These are phyloP conservation scores for Delphinella strobiligena DNA, from an alignment of 2,329 filamentous ascomycete species.

Conservation along the genomic window DNA sequence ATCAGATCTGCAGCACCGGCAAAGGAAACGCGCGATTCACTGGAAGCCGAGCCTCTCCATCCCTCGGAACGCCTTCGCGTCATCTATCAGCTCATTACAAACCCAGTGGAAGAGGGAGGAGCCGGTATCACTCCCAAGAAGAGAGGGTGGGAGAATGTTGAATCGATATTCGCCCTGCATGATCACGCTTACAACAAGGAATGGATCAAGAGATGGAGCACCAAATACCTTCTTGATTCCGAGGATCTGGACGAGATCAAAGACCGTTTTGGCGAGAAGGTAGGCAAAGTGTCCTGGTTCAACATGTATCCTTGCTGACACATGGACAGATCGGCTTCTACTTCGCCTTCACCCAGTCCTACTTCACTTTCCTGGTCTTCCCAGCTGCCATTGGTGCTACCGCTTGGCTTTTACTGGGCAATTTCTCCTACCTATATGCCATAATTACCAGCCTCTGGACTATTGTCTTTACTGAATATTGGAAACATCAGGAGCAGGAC, in stretches of 20 bases:
- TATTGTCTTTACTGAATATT: slow-evolving; percentile 84
- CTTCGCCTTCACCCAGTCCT: slow-evolving; percentile 86
- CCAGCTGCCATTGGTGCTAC: slow-evolving; percentile 66
- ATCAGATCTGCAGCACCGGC: slow-evolving; percentile 67
- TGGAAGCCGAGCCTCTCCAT: slow-evolving; percentile 64
- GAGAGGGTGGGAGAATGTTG: slow-evolving; percentile 37
- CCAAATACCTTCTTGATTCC: slow-evolving; percentile 31
- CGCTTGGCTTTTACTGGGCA: slow-evolving; percentile 70
- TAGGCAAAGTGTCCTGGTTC: slow-evolving; percentile 8
- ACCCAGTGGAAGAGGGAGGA: slow-evolving; percentile 34
- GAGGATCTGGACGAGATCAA: slow-evolving; percentile 40
- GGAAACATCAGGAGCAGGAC: slow-evolving; percentile 87
- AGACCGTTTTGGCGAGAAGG: slow-evolving; percentile 38
- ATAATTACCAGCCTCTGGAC: slow-evolving; percentile 74
- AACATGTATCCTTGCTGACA: slow-evolving; percentile 11
- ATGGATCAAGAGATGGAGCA: slow-evolving; percentile 41
- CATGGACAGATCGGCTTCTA: slow-evolving; percentile 66
- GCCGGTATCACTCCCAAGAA: slow-evolving; percentile 40
- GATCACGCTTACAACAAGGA: slow-evolving; percentile 40
- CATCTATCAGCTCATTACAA: slow-evolving; percentile 63
- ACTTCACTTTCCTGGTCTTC: slow-evolving; percentile 75
- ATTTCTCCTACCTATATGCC: slow-evolving; percentile 74
- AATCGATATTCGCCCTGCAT: slow-evolving; percentile 38
- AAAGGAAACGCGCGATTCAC: slow-evolving; percentile 55
- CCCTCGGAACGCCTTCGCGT: slow-evolving; percentile 81